Base-by-base conservation (phyloP, 441 rosid species). In the Daphne laureola region DNA sequence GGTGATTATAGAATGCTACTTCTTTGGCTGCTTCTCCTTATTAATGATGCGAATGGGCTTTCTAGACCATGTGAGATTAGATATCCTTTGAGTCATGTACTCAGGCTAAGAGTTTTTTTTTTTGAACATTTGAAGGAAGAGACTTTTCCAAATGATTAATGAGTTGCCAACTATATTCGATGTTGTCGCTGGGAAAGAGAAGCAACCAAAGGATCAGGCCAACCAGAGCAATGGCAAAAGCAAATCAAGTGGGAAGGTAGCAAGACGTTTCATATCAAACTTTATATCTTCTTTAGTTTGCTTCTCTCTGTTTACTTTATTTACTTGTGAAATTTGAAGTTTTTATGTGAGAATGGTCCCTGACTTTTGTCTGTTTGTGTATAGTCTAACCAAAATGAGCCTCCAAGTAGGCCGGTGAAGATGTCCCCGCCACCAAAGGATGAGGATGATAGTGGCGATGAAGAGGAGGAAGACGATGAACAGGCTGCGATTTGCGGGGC, bases 401-500 rank as follows among this genome's bases (percentile, higher is more conserved):
- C 81, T 64, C 93, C 63, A 58, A 35, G 59, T 15, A 82, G 73
- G 66, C 63, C 74, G 17, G 78, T 59, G 65, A 78, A 75, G 77
- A 64, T 71, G 73, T 59, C 76, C 51, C 71, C 77, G 61, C 76
- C 82, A 36, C 69, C 72, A 14, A 79, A 77, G 68, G 86, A 82
- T 43, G 88, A 90, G 5, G 89, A 70, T 43, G 94, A 77, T 50
- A 82, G 94, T 15, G 93, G 77, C 14, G 97, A 87, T n/a, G 90
- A 82, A 52, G 95, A 83, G 43, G 96, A 81, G 8, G 92, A 79
- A 49, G 87, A 86, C 1, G 84, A 81, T 14, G 88, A 80, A 17
- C 90, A 83, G 56, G 97, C 82, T 27, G 89, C 93, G 14, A 72
- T 79, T 18, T 92, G 98, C 54, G 97, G 97, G 44, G 97, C 97